phyloP scores from a whole-genome alignment of 495 filamentous ascomycete species.

The Glarea lozoyensis region DNA sequence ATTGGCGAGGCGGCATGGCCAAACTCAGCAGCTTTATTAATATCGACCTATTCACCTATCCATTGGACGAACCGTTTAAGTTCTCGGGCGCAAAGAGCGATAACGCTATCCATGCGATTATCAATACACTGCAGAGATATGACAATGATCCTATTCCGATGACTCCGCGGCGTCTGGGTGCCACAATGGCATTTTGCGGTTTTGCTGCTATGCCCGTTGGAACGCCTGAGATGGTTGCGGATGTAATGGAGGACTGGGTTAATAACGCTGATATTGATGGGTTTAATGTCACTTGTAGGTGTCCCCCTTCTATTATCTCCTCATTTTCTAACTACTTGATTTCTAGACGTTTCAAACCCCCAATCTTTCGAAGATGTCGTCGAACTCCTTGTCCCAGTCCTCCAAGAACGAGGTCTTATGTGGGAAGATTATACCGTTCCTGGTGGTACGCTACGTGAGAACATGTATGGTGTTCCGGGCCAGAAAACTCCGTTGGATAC shows the following conservation, averaged over 20 bases:
- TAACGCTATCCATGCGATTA: neutral
- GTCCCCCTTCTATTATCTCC: too few species aligned
- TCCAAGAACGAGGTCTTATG: constrained; percentile 44
- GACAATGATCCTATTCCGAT: neutral
- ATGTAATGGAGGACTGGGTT: constrained; percentile 53
- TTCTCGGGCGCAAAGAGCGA: neutral
- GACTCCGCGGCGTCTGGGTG: constrained; percentile 2
- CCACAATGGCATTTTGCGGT: constrained; percentile 34
- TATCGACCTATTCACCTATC: constrained; percentile 48
- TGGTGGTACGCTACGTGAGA: constrained; percentile 43
- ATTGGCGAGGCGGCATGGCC: constrained; percentile 43
- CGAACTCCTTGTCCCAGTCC: constrained; percentile 48
- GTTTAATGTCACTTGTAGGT: constrained; percentile 46
- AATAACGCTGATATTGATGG: constrained; percentile 54
- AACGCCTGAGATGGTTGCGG: constrained; percentile 47
- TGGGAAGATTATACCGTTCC: constrained; percentile 39
- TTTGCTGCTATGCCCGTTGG: constrained; percentile 45
- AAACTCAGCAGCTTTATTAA: constrained; percentile 55
- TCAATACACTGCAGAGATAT: neutral
- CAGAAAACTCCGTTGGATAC: too few species aligned
- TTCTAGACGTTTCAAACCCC: constrained; percentile 27
- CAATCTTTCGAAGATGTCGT: constrained; percentile 54
- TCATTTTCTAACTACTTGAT: too few species aligned
- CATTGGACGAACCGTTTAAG: constrained; percentile 35
- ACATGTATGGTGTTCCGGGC: constrained; percentile 27